Evolutionary conservation across 176 grass and related monocot genomes (phyloP).

Genomic region (Avena atlantica): DNA sequence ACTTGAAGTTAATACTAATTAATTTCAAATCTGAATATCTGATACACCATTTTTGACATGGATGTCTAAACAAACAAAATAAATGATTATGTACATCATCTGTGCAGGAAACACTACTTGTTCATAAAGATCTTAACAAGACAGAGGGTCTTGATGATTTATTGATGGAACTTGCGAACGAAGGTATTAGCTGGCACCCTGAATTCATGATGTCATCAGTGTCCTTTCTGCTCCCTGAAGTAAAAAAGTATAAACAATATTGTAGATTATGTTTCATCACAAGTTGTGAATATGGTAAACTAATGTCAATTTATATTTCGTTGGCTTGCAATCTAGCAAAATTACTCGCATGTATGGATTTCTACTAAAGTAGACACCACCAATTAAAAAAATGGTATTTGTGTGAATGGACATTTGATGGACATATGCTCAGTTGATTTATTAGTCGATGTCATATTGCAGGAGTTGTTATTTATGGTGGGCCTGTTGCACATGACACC

Average conservation of each 20-base stretch:
- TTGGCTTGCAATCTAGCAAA: background rate
- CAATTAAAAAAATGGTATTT: background rate
- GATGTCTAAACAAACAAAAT: background rate
- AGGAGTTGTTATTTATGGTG: constrained; percentile 91
- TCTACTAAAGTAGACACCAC: background rate
- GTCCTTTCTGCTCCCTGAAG: background rate
- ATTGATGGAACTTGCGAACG: constrained; percentile 72
- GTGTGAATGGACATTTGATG: background rate
- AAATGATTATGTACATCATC: constrained; percentile 12
- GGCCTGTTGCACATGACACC: constrained; percentile 71
- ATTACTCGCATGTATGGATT: background rate
- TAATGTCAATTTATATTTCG: background rate
- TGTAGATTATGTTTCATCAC: background rate
- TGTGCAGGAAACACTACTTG: constrained; percentile 91
- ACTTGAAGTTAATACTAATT: background rate
- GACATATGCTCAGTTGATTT: constrained; percentile 11
- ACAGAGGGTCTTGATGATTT: constrained; percentile 83
- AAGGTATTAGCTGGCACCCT: constrained; percentile 56
- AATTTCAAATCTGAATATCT: constrained; percentile 1
- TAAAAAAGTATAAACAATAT: background rate
- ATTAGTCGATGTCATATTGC: constrained; percentile 36
- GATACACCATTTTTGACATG: background rate
- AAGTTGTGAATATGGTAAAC: background rate
- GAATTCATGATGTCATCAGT: background rate
- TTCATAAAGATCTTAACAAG: constrained; percentile 88